Evolutionary conservation across 2,329 filamentous ascomycete species (phyloP).

Genomic region (Venturia effusa): DNA sequence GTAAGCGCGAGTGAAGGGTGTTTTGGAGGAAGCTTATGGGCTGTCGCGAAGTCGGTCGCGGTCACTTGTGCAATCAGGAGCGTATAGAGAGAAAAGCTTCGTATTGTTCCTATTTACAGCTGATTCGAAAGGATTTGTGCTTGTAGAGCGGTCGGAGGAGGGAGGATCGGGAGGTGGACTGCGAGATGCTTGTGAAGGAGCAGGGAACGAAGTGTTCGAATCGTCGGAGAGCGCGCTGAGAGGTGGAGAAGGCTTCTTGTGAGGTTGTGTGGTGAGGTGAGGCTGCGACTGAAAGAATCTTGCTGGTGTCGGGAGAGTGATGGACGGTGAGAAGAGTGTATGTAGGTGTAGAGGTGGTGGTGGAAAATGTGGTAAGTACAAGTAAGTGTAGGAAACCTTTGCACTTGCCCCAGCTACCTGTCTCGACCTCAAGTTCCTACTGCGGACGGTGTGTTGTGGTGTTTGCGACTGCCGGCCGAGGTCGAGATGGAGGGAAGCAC

Average conservation of each 20-base stretch:
- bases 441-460: neutral
- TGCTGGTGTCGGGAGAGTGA: neutral
- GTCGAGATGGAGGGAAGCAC: neutral
- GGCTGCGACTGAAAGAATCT: neutral
- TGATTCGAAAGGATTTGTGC: slow-evolving; percentile 9
- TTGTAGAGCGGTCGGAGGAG: slow-evolving; percentile 8
- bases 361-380: neutral
- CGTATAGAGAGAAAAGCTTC: neutral
- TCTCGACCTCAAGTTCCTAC: neutral
- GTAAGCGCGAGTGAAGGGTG: neutral
- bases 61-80: neutral
- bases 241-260: neutral
- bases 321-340: neutral
- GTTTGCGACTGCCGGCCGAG: neutral
- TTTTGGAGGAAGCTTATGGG: neutral
- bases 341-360: neutral
- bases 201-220: neutral
- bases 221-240: neutral
- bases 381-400: slow-evolving; percentile 2
- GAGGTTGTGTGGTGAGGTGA: slow-evolving; percentile 2
- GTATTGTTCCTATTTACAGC: slow-evolving; percentile 10
- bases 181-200: slow-evolving; percentile 5
- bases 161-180: neutral
- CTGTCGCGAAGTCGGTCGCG: neutral
- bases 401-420: neutral